Base-by-base conservation (phyloP, 768 basidiomycete genomes). In the Boletus rufocinnamomeus region DNA sequence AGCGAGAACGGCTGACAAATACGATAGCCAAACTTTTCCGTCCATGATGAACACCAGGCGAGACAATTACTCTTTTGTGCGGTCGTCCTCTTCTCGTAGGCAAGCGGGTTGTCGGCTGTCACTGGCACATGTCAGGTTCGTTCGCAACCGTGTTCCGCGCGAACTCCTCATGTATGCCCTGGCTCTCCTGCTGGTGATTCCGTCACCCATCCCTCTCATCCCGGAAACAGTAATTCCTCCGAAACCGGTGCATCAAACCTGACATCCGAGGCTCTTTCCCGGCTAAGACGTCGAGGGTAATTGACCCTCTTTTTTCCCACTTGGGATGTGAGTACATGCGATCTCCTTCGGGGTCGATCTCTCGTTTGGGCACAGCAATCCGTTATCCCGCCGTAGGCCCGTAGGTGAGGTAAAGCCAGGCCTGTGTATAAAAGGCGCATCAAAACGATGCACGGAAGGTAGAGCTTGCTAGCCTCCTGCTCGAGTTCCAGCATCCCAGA, bases 271-370 rank as follows among this genome's bases (percentile, higher is more conserved):
- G 65, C 51, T 14, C 35, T 43, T 60, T 52, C 52, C 61, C 69
- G 64, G 64, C 58, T 63, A 47, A 56, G 46, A 40, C 60, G 6
- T 59, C 46, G 30, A 60, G 59, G 59, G 63, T 49, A 71, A 64
- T 66, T 40, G 37, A 44, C 57, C 70, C 60, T 59, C 66, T 60
- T 55, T 69, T 43, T 69, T 61, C 53, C 58, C 60, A 58, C 62
- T 43, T 47, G 43, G 56, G 53, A 57, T 60, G 66, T 55, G 62
- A 55, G 47, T 41, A 51, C 72, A 53, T 57, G 54, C 56, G 52
- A 72, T 72, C 71, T 63, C 63, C 71, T 68, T 72, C 63, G 51
- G 59, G 69, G 62, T 63, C 64, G 66, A 74, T 70, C 63, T 66
- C 59, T 52, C 48, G 35, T 60, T 59, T 35, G 40, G 34, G 66